Evolutionary conservation across 495 filamentous ascomycete species (phyloP).

Genomic region (Bryoglossum gracile): DNA sequence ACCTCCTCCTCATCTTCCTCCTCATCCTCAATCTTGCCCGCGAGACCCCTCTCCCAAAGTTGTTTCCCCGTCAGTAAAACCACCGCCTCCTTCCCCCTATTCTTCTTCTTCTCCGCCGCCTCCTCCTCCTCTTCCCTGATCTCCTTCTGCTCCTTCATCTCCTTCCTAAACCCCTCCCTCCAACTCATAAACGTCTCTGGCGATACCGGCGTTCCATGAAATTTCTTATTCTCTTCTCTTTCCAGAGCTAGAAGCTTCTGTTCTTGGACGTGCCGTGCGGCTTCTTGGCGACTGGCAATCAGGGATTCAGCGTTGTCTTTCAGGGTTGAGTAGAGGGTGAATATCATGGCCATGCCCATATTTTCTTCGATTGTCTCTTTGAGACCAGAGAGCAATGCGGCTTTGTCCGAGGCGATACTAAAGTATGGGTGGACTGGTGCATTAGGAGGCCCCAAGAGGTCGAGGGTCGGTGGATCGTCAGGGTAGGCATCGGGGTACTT

Average conservation of each 20-base stretch:
- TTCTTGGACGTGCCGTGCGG: constrained; percentile 54
- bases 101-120: constrained; percentile 72
- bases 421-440: constrained; percentile 55
- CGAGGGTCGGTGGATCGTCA: constrained; percentile 72
- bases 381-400: constrained; percentile 59
- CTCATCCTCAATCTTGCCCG: constrained; percentile 65
- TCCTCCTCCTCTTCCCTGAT: constrained; percentile 62
- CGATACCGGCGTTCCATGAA: constrained; percentile 84
- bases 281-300: constrained; percentile 59
- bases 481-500: constrained; percentile 83
- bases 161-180: constrained; percentile 68
- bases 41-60: constrained; percentile 78
- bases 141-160: constrained; percentile 64
- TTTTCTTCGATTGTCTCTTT: constrained; percentile 74
- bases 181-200: constrained; percentile 76
- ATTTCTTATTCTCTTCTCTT: constrained; percentile 91
- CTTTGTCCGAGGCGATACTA: constrained; percentile 55
- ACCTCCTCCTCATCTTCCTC: constrained; percentile 51
- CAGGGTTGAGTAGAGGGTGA: constrained; percentile 75
- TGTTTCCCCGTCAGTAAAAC: constrained; percentile 68
- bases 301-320: constrained; percentile 84
- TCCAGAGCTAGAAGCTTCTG: constrained; percentile 62
- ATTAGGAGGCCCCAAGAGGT: constrained; percentile 64
- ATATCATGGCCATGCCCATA: constrained; percentile 97
- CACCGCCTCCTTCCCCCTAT: constrained; percentile 51